Evolutionary conservation across 345 rosid genomes (phyloP), one percentile per base, ranked within the genome.

Genomic region (Angophora floribunda): DNA sequence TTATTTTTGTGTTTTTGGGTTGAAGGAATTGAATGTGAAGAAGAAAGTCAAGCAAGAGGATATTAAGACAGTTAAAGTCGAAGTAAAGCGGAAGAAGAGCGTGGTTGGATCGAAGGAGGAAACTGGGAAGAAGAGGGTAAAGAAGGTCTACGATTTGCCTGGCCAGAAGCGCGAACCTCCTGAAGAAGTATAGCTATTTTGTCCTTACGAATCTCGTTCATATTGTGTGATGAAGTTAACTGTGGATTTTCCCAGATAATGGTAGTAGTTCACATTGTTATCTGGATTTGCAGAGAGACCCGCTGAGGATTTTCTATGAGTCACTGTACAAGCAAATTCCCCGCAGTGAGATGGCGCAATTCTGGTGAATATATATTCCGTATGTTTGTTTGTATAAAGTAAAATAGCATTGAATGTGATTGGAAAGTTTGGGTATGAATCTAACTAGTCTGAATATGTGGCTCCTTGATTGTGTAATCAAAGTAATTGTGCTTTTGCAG

Each of bases 131-230:
- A 96, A 92, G 93, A 96, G 87, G 90, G 98, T 92, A 93, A 98
- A 19, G 94, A 97, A 96, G 91, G 96, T 96, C 7, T 98, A 92
- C 89, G 94, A 93, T 90, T 92, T 98, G 91, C 98, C 98, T 85
- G 99, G 99, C 87, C 99, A 96, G 93, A 98, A 95, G 94, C 93
- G 96, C 41, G 97, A 95, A 75, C 94, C 94, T 85, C 99, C 99
- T 24, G 96, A 93, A 85, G 97, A 95, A 95, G 99, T 96, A 90
- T 12, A 13, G 67, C 30, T 53, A 30, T 21, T 32, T 53, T 87
- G 4, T 79, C 41, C 51, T 88, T 89, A 78, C 55, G 57, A 24
- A 55, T 50, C 17, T 61, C 22, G 88, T 57, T 11, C 17, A 21
- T 55, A 26, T 10, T n/a, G 30, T 47, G 70, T n/a, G 50, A 82